These are phyloP conservation scores for Posidonia oceanica DNA, from an alignment of 116 monocot genomes.

Conservation along the genomic window DNA sequence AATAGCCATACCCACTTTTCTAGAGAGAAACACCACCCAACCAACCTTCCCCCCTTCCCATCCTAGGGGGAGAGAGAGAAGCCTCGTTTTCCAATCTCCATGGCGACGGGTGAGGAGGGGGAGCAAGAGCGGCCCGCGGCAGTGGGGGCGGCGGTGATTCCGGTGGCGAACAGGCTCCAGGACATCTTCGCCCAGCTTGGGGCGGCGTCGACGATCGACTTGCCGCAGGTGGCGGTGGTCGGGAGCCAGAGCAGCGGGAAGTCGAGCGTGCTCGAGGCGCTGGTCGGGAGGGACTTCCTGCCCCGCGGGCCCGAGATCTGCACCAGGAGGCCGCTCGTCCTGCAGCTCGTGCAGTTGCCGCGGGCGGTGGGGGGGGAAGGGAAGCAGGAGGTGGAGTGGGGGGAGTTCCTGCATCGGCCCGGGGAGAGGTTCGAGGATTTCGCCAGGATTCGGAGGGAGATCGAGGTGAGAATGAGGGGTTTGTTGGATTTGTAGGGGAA, in stretches of 20 bases:
- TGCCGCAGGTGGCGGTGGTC: constrained; percentile 67
- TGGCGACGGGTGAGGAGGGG: not conserved
- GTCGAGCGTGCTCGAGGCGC: constrained; percentile 65
- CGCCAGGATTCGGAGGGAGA: constrained; percentile 37
- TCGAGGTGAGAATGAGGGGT: constrained; percentile 24
- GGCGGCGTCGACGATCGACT: constrained; percentile 29
- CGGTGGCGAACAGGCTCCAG: constrained; percentile 47
- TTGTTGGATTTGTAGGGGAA: not conserved
- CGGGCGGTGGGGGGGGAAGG: not conserved
- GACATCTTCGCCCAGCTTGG: constrained; percentile 55
- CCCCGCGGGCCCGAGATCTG: constrained; percentile 51
- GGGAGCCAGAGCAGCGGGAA: constrained; percentile 77
- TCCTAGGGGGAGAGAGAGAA: not conserved
- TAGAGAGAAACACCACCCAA: not conserved
- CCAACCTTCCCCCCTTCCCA: not conserved
- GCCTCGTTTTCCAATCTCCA: not conserved
- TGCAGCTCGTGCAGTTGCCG: constrained; percentile 48
- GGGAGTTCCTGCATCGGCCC: constrained; percentile 54
- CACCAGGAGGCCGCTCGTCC: constrained; percentile 51
- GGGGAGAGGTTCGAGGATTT: constrained; percentile 50
- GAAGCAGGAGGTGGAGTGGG: constrained; percentile 32
- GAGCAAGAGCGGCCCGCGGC: not conserved
- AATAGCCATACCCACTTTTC: not conserved
- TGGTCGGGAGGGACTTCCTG: constrained; percentile 60
- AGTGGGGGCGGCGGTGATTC: constrained; percentile 31